Evolutionary conservation across 1,139 yeast species (phyloP).

Genomic region (Blastobotrys ciferrii): DNA sequence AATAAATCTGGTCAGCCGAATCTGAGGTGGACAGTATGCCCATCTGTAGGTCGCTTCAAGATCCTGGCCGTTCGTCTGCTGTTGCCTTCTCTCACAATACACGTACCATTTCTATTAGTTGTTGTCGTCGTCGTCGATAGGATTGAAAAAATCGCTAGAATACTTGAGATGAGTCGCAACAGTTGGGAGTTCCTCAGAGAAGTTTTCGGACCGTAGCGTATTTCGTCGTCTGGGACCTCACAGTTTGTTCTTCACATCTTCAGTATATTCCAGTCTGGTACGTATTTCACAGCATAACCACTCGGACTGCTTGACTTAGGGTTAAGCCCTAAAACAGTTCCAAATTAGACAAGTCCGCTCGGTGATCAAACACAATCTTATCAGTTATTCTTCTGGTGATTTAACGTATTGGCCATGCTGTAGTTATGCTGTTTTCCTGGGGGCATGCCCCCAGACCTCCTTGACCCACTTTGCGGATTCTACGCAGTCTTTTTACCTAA

Average conservation of each 20-base stretch:
- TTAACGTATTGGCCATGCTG: too few relatives aligned
- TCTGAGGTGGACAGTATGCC: too few relatives aligned
- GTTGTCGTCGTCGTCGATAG: slow-evolving; percentile 10
- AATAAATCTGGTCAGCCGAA: too few relatives aligned
- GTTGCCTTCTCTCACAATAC: background rate
- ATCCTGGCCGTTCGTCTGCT: background rate
- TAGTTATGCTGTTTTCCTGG: too few relatives aligned
- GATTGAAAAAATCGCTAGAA: slow-evolving; percentile 7
- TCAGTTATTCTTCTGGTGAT: too few relatives aligned
- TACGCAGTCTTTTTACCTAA: too few relatives aligned
- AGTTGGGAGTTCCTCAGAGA: slow-evolving; percentile 5
- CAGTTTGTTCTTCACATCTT: background rate
- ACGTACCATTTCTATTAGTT: slow-evolving; percentile 14
- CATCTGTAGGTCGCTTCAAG: background rate
- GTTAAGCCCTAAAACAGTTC: background rate
- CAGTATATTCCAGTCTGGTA: background rate
- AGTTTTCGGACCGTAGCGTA: slow-evolving; percentile 2
- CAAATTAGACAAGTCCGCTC: too few relatives aligned
- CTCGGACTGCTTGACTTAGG: background rate
- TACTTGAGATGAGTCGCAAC: background rate
- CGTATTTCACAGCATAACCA: background rate
- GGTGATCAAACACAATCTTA: too few relatives aligned
- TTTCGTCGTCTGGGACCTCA: slow-evolving; percentile 1
- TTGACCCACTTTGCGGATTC: too few relatives aligned
- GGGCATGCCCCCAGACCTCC: too few relatives aligned